Conservation (phyloP, 495 filamentous ascomycete species). For the Penicillium atrosanguineum region DNA sequence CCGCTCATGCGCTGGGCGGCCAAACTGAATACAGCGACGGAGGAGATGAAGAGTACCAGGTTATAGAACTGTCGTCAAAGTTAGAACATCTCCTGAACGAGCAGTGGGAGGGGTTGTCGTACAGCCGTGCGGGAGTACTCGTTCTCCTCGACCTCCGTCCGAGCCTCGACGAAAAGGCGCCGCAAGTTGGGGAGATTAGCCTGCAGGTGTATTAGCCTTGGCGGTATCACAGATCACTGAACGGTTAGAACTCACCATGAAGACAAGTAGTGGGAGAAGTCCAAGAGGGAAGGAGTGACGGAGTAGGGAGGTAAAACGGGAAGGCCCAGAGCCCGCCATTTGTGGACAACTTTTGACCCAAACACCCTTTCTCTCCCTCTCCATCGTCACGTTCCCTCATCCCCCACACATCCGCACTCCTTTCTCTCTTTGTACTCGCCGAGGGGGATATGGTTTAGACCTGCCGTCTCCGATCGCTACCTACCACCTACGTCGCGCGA, state of each 20-base stretch:
- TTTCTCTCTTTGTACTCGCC: constrained; percentile 6
- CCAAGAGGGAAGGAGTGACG: not conserved
- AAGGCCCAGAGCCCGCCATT: constrained; percentile 33
- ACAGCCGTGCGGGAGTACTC: constrained; percentile 92
- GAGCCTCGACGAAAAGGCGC: constrained; percentile 92
- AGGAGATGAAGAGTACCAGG: constrained; percentile 90
- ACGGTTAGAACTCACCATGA: constrained; percentile 17
- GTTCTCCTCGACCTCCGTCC: constrained; percentile 91
- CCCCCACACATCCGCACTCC: constrained; percentile 9
- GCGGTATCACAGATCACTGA: not conserved
- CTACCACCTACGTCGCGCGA: constrained; percentile 23
- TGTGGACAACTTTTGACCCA: constrained; percentile 44
- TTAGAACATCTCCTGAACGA: not conserved
- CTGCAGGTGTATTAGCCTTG: constrained; percentile 37
- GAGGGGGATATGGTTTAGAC: constrained; percentile 16
- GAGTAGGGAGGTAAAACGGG: constrained; percentile 18
- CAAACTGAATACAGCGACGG: constrained; percentile 88
- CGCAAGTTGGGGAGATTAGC: constrained; percentile 92
- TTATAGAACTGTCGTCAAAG: constrained; percentile 80
- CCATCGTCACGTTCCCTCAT: constrained; percentile 7
- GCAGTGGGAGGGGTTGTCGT: constrained; percentile 10
- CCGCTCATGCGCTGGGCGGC: constrained; percentile 73
- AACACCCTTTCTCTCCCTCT: constrained; percentile 27
- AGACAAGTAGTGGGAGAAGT: not conserved
- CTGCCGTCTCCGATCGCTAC: constrained; percentile 10